Conservation (phyloP, 2,329 filamentous ascomycete species). For the Colletotrichum sp. region DNA sequence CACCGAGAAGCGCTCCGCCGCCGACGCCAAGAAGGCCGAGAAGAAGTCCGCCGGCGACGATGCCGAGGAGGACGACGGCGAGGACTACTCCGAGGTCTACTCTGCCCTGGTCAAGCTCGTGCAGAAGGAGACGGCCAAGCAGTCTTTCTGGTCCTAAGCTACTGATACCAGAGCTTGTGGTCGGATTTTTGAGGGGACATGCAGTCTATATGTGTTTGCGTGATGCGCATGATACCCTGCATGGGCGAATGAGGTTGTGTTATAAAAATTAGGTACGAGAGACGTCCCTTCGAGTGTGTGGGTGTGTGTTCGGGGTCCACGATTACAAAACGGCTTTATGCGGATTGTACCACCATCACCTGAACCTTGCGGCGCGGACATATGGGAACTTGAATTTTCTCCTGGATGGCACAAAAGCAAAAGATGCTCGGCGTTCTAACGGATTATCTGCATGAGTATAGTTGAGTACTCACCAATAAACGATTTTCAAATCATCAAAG, state of each 20-base stretch:
- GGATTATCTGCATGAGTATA: neutral
- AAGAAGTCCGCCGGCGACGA: constrained; percentile 47
- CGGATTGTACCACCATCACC: constrained; percentile 18
- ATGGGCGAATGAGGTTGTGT: neutral
- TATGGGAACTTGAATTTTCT: constrained; percentile 6
- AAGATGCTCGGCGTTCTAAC: constrained; percentile 10
- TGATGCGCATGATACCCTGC: neutral
- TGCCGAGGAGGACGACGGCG: constrained; percentile 54
- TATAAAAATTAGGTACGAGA: neutral
- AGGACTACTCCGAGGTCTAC: constrained; percentile 69
- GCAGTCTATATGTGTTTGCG: neutral
- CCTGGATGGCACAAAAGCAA: neutral
- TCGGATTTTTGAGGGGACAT: neutral
- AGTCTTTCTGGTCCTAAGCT: constrained; percentile 53
- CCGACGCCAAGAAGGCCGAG: constrained; percentile 51
- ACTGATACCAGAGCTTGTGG: constrained; percentile 20
- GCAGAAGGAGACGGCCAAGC: constrained; percentile 68
- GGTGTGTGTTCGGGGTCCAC: neutral
- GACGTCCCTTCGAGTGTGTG: neutral
- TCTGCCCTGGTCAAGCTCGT: constrained; percentile 69
- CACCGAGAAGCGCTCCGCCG: constrained; percentile 59
- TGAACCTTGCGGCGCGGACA: constrained; percentile 21
- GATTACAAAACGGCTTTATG: constrained; percentile 12
- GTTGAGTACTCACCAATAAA: constrained; percentile 7
- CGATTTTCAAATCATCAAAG: constrained; percentile 16